Evolutionary conservation across 345 rosid species (phyloP).

Genomic region (Citrus australasica): DNA sequence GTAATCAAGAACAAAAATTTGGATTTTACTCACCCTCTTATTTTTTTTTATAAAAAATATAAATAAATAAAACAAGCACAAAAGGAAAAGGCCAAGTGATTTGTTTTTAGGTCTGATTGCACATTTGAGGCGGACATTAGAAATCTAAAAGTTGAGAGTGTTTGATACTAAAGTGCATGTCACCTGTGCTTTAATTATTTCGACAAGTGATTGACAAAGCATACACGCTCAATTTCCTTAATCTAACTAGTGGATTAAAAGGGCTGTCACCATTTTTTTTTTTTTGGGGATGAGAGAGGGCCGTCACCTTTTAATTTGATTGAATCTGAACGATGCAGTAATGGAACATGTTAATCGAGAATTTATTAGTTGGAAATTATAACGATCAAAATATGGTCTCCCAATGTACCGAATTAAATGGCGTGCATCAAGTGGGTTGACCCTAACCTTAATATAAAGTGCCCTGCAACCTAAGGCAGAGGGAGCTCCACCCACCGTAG

Average conservation of each 20-base stretch:
- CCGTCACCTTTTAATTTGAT: not conserved
- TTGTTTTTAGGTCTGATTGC: not conserved
- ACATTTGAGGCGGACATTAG: not conserved
- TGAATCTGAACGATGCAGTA: not conserved
- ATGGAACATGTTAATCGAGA: not conserved
- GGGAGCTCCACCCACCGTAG: constrained; percentile 4
- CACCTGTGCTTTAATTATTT: no score
- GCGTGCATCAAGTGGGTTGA: not conserved
- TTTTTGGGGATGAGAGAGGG: no score
- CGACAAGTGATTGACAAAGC: not conserved
- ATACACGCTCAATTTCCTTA: not conserved
- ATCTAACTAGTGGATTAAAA: not conserved
- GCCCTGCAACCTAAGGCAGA: constrained; percentile 11
- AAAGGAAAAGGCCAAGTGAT: not conserved
- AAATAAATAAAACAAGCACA: not conserved
- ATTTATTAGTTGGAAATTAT: not conserved
- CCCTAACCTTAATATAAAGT: not conserved
- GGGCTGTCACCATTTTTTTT: not conserved
- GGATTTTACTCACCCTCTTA: no score
- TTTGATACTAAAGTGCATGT: no score
- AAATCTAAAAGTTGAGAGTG: not conserved
- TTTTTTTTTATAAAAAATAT: no score
- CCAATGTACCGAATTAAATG: not conserved
- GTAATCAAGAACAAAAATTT: no score
- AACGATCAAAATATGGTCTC: not conserved